Conservation (phyloP, 129 eudicot genomes). For the Scalesia atractyloides region DNA sequence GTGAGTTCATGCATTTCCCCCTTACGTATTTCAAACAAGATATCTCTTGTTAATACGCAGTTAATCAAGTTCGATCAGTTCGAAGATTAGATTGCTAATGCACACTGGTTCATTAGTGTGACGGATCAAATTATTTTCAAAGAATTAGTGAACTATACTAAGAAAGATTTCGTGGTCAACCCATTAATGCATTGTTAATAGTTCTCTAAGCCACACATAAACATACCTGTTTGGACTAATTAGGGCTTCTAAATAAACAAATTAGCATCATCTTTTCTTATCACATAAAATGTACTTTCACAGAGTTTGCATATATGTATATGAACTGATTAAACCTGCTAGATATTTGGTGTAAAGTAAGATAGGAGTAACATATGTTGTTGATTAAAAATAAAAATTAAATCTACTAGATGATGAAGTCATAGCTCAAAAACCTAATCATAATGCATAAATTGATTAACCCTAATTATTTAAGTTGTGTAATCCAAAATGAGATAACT, state of each 20-base stretch:
- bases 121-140: not conserved
- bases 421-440: not conserved
- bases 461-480: not conserved
- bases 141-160: not conserved
- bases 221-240: not conserved
- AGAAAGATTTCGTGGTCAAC: not conserved
- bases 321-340: not conserved
- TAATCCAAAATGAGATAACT: not conserved
- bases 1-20: not conserved
- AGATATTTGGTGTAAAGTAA: not conserved
- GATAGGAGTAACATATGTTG: no score
- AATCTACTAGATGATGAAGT: not conserved
- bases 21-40: not conserved
- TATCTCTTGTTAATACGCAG: not conserved
- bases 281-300: slow-evolving; percentile 26
- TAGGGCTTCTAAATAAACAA: not conserved
- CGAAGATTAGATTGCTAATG: not conserved
- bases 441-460: not conserved
- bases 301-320: not conserved
- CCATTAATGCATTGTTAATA: not conserved
- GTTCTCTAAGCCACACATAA: not conserved
- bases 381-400: not conserved
- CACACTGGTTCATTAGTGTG: not conserved
- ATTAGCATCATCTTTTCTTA: not conserved
- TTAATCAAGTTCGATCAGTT: not conserved